Percentiles rank a stretch among this genome's conserved stretches.
These are phyloP conservation scores for Pneumocystis sp. DNA, from an alignment of 1,139 yeast genomes.

Conservation along the genomic window DNA sequence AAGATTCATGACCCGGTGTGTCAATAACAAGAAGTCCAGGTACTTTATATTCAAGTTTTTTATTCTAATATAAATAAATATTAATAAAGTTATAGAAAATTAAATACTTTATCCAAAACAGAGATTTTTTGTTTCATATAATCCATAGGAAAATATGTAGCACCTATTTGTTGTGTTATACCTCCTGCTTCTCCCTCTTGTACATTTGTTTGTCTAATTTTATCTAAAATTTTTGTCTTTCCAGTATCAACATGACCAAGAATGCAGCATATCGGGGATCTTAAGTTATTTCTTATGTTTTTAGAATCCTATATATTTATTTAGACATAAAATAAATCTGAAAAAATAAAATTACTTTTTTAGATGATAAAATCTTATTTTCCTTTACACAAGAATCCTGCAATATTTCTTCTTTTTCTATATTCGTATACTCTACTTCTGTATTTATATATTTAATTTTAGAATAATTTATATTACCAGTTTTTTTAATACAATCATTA, in stretches of 20 bases:
- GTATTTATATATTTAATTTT: neutral
- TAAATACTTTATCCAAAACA: conserved; percentile 57
- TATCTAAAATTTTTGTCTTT: conserved; percentile 90
- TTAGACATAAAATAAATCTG: neutral
- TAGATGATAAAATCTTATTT: neutral
- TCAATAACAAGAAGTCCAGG: conserved; percentile 95
- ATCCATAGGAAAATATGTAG: conserved; percentile 95
- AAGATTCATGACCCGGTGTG: conserved; percentile 99
- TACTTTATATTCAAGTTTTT: conserved; percentile 66
- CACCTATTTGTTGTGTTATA: conserved; percentile 99
- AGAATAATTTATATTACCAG: neutral
- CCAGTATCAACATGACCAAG: conserved; percentile 99
- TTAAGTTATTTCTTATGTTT: conserved; percentile 34
- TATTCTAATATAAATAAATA: conserved; percentile 31
- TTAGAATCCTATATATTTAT: neutral
- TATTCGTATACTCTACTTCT: neutral
- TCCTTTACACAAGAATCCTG: neutral
- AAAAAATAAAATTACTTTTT: neutral
- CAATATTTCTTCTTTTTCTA: neutral
- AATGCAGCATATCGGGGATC: conserved; percentile 98
- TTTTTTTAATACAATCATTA: neutral
- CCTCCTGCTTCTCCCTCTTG: conserved; percentile 99
- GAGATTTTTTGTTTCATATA: conserved; percentile 83
- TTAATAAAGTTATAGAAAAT: neutral
- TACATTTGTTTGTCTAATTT: conserved; percentile 94